Percentiles rank a stretch among this genome's conserved stretches.
Evolutionary conservation across 305 asterid species (phyloP).

Genomic region (Fraxinus greggii): DNA sequence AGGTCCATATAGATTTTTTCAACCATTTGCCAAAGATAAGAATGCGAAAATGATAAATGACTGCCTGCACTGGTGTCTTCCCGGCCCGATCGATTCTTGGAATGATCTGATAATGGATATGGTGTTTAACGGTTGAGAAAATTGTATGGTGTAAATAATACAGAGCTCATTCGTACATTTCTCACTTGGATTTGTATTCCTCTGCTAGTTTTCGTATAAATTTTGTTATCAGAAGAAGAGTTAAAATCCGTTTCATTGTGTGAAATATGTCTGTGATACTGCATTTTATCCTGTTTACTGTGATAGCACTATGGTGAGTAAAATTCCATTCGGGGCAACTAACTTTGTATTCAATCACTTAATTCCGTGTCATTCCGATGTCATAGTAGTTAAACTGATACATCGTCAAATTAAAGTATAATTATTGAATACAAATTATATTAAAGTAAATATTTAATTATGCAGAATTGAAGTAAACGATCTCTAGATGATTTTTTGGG

Average conservation of each 20-base stretch:
- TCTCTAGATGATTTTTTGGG: neutral
- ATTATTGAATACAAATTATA: too few species aligned
- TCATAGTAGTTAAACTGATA: neutral
- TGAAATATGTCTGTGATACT: neutral
- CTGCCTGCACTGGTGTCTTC: constrained; percentile 92
- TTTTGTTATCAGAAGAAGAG: neutral
- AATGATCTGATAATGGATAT: constrained; percentile 74
- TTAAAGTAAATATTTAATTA: too few species aligned
- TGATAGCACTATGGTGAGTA: too few species aligned
- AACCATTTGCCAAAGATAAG: constrained; percentile 44
- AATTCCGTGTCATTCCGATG: neutral
- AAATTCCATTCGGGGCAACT: too few species aligned
- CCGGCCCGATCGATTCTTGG: constrained; percentile 92
- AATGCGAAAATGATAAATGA: constrained; percentile 50
- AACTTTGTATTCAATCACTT: too few species aligned
- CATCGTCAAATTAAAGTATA: too few species aligned
- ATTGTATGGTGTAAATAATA: neutral
- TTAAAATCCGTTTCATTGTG: neutral
- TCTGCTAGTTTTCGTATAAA: neutral
- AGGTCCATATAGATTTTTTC: constrained; percentile 60
- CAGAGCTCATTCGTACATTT: neutral
- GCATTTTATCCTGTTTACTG: too few species aligned
- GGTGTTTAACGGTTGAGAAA: constrained; percentile 39
- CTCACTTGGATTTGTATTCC: neutral
- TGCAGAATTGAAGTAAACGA: neutral